Evolutionary conservation across 2,329 filamentous ascomycete species (phyloP).

Genomic region (Arthrobotrys sphaeroides): DNA sequence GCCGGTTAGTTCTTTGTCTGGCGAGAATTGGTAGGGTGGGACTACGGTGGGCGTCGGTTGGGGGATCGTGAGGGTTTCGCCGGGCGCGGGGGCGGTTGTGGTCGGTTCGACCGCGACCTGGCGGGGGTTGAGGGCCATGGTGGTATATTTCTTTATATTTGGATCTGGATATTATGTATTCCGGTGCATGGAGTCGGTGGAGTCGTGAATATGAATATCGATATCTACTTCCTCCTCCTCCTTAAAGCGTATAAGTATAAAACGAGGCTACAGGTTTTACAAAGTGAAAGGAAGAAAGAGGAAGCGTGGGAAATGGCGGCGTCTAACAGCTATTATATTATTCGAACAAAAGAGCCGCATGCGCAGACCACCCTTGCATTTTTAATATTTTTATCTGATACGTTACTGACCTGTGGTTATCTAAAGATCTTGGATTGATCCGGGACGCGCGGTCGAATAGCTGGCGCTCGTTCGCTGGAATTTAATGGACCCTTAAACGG

Average conservation of each 20-base stretch:
- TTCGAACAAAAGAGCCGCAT: not conserved
- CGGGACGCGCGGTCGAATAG: not conserved
- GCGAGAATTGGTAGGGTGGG: constrained; percentile 8
- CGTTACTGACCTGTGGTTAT: not conserved
- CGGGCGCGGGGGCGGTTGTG: not conserved
- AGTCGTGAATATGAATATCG: too few relatives aligned
- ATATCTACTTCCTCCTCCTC: too few relatives aligned
- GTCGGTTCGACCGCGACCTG: not conserved
- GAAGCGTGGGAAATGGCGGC: not conserved
- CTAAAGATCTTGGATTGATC: not conserved
- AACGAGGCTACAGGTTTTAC: too few relatives aligned
- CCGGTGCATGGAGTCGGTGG: too few relatives aligned
- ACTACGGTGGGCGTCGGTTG: not conserved
- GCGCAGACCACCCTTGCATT: not conserved
- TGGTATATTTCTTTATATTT: not conserved
- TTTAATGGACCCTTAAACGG: too few relatives aligned
- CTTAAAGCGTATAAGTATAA: too few relatives aligned
- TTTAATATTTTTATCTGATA: not conserved
- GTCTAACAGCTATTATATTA: not conserved
- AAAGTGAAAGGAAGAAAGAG: not conserved
- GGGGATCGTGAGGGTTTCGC: not conserved
- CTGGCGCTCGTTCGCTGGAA: not conserved
- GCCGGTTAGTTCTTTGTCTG: constrained; percentile 15
- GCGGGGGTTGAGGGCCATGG: not conserved
- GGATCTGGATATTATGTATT: too few relatives aligned